Percentiles rank a stretch among this genome's conserved stretches.
Evolutionary conservation across 2,329 filamentous ascomycete genomes (phyloP).

Genomic region (Sporothrix pseudoabietina): DNA sequence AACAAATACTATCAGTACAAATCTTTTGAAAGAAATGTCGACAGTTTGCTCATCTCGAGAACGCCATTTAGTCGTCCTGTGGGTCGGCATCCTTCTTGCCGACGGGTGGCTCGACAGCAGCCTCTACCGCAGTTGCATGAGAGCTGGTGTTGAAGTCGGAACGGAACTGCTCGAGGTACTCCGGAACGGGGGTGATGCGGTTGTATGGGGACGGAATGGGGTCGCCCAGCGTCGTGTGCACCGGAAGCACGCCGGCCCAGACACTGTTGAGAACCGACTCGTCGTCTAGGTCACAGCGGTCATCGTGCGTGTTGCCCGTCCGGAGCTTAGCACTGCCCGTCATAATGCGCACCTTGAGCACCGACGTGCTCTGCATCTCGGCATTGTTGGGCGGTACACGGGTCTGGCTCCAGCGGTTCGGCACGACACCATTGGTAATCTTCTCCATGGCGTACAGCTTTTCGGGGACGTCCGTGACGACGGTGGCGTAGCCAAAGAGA

Average conservation of each 20-base stretch:
- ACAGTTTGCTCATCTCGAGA: not conserved
- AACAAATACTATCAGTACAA: not conserved
- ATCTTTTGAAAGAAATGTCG: not conserved
- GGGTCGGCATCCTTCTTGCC: not conserved
- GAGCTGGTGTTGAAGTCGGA: constrained; percentile 43
- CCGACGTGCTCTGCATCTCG: constrained; percentile 74
- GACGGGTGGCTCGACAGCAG: constrained; percentile 31
- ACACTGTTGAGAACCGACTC: constrained; percentile 46
- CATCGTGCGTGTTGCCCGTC: constrained; percentile 62
- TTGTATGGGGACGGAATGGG: constrained; percentile 65
- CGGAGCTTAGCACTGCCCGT: constrained; percentile 77
- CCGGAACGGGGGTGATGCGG: constrained; percentile 59
- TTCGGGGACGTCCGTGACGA: constrained; percentile 69
- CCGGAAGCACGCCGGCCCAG: constrained; percentile 63
- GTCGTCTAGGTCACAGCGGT: constrained; percentile 52
- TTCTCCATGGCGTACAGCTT: constrained; percentile 76
- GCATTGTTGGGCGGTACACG: constrained; percentile 70
- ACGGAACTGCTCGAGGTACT: constrained; percentile 57
- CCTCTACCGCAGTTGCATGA: constrained; percentile 37
- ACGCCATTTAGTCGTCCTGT: not conserved
- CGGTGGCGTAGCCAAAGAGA: constrained; percentile 71
- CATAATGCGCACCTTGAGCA: constrained; percentile 68
- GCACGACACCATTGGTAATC: constrained; percentile 74
- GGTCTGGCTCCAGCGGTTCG: constrained; percentile 67
- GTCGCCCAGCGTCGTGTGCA: constrained; percentile 64